Evolutionary conservation across 306 rosid genomes (phyloP), one percentile per base, ranked within the genome.

Genomic region (Dalbergia cultrata): DNA sequence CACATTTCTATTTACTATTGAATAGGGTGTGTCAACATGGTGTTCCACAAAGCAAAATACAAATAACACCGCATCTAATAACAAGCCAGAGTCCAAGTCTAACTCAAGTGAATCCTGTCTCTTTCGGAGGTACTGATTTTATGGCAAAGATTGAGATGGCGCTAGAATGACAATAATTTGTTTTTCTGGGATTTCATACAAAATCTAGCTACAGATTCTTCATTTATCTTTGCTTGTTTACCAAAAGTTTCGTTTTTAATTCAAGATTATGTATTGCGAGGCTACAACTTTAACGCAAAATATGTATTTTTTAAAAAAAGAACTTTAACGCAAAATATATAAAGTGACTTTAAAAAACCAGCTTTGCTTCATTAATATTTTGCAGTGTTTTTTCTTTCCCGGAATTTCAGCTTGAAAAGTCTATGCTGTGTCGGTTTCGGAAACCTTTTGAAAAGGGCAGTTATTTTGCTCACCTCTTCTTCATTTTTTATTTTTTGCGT

Each of bases 381-480:
- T 3, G 11, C 21, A 12, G 4, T 68, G 37, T 2, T 14, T 26
- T 50, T 10, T 19, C 13, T 3, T 19, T 17, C 2, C 54, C 54
- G 16, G 2, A 10, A 35, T 54, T 54, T 9, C 33, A 54, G 9
- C 39, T 72, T 54, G 8, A 53, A 72, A 52, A 52, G 53, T 9
- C 13, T 13, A 8, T 47, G 63, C 64, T 13, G 33, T 35, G 76
- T 72, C 61, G 31, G 45, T 60, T 70, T 84, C 16, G 1, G 16
- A 13, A 31, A 53, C 58, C 54, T 64, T 63, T 63, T 12, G 58
- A 61, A 35, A 39, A 56, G 7, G 18, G 19, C 53, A 39, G 58
- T 45, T 43, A 43, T n/a, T 67, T 18, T 22, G 11, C 18, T 21
- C 59, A 31, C 13, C 47, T 26, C 17, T 17, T 18, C 49, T 49